Conservation (phyloP, 257 asterid species). For the Cynanchum wilfordii region DNA sequence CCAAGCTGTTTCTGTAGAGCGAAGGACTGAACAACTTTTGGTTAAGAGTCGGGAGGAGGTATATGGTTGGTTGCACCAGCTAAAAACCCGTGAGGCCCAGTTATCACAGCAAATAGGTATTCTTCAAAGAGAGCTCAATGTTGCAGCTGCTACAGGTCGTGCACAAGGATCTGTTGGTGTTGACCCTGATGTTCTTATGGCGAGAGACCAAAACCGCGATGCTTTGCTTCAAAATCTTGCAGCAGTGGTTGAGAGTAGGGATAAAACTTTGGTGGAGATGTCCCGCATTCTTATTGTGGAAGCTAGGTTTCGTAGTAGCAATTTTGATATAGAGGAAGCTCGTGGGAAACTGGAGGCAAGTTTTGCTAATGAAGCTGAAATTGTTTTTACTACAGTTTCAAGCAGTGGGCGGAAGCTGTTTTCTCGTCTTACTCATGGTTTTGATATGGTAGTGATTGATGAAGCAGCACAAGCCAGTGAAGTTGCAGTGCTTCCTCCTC, state of each 20-base stretch:
- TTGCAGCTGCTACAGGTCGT: conserved; percentile 72
- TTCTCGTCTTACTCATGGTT: conserved; percentile 94
- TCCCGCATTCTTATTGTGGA: conserved; percentile 85
- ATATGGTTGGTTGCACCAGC: conserved; percentile 80
- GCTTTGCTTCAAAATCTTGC: conserved; percentile 77
- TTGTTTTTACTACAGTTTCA: conserved; percentile 93
- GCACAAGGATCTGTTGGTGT: conserved; percentile 98
- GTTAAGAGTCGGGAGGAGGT: conserved; percentile 78
- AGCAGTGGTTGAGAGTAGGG: conserved; percentile 89
- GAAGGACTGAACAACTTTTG: conserved; percentile 90
- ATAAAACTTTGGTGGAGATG: conserved; percentile 89
- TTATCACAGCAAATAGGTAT: conserved; percentile 77
- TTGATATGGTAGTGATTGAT: conserved; percentile 99
- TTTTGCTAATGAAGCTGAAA: conserved; percentile 98
- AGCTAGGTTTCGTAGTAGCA: conserved; percentile 73
- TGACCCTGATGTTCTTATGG: conserved; percentile 90
- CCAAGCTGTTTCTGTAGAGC: conserved; percentile 97
- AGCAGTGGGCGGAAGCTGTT: conserved; percentile 97
- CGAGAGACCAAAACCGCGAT: conserved; percentile 95
- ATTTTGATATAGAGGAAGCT: conserved; percentile 90
- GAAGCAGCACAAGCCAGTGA: conserved; percentile 99
- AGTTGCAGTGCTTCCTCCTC: conserved; percentile 92
- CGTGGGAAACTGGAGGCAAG: conserved; percentile 97
- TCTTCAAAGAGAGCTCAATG: conserved; percentile 84
- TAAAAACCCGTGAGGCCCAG: conserved; percentile 69